Evolutionary conservation across 2,329 filamentous ascomycete genomes (phyloP).

Genomic region (Colletotrichum trifolii): DNA sequence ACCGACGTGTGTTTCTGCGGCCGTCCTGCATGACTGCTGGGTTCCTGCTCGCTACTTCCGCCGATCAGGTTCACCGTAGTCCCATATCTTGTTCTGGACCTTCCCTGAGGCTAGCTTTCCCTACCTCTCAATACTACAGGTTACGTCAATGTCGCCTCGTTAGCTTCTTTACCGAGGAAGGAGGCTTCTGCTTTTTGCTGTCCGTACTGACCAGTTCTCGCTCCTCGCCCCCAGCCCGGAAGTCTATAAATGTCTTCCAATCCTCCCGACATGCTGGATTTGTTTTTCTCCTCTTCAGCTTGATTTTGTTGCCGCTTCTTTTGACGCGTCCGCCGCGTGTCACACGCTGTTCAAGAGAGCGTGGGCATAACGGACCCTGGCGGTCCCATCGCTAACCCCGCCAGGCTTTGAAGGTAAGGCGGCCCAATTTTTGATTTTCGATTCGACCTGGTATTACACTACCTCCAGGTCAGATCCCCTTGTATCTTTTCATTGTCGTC

Average conservation of each 20-base stretch:
- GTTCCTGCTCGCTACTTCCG: not conserved
- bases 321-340: not conserved
- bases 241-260: not conserved
- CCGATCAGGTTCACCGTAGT: not conserved
- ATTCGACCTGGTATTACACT: conserved; percentile 5
- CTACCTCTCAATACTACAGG: not conserved
- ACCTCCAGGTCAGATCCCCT: not conserved
- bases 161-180: not conserved
- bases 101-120: not conserved
- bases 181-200: not conserved
- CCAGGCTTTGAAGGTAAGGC: not conserved
- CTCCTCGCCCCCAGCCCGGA: not conserved
- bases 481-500: not conserved
- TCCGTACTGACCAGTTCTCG: not conserved
- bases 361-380: not conserved
- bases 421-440: not conserved
- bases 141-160: not conserved
- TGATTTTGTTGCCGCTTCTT: not conserved
- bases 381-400: not conserved
- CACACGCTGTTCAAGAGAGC: not conserved
- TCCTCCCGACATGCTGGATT: not conserved
- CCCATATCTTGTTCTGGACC: not conserved
- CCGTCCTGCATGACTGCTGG: not conserved
- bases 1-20: not conserved
- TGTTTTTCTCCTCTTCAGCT: not conserved